Evolutionary conservation across 768 basidiomycete genomes (phyloP).

Genomic region (Chalciporus piperatus): DNA sequence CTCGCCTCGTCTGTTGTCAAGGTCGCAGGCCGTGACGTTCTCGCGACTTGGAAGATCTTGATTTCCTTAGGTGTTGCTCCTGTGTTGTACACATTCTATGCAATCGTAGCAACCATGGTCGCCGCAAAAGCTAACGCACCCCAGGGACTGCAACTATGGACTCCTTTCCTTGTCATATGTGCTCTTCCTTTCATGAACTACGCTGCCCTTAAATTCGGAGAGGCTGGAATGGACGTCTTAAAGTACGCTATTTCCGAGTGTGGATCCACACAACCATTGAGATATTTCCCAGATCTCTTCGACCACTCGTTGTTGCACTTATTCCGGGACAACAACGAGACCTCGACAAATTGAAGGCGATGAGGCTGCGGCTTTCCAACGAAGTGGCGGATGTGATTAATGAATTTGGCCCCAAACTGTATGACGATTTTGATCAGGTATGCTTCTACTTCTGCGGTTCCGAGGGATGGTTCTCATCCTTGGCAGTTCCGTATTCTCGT

Average conservation of each 20-base stretch:
- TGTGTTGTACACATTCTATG: constrained; percentile 80
- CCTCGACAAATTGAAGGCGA: constrained; percentile 70
- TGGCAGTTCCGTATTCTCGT: constrained; percentile 72
- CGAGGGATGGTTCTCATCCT: constrained; percentile 2
- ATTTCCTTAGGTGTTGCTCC: constrained; percentile 92
- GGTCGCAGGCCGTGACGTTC: constrained; percentile 92
- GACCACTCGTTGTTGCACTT: constrained; percentile 83
- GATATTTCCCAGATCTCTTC: constrained; percentile 64
- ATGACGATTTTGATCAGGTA: constrained; percentile 84
- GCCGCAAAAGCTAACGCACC: constrained; percentile 67
- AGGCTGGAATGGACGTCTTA: constrained; percentile 95
- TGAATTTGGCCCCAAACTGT: constrained; percentile 84
- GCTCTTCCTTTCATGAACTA: constrained; percentile 86
- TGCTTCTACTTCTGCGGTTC: constrained; percentile 15
- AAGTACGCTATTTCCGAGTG: constrained; percentile 60
- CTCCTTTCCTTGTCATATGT: constrained; percentile 73
- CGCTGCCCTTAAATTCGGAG: constrained; percentile 94
- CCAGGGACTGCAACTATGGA: constrained; percentile 61
- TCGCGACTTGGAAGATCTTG: constrained; percentile 96
- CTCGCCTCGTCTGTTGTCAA: constrained; percentile 95
- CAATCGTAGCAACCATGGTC: constrained; percentile 70
- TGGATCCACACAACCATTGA: constrained; percentile 4
- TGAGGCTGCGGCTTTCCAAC: constrained; percentile 72
- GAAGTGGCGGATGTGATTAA: constrained; percentile 83
- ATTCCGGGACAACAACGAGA: constrained; percentile 85